phyloP scores from a whole-genome alignment of 352 stramenopile genomes.

The Thraustochytrium striatum region DNA sequence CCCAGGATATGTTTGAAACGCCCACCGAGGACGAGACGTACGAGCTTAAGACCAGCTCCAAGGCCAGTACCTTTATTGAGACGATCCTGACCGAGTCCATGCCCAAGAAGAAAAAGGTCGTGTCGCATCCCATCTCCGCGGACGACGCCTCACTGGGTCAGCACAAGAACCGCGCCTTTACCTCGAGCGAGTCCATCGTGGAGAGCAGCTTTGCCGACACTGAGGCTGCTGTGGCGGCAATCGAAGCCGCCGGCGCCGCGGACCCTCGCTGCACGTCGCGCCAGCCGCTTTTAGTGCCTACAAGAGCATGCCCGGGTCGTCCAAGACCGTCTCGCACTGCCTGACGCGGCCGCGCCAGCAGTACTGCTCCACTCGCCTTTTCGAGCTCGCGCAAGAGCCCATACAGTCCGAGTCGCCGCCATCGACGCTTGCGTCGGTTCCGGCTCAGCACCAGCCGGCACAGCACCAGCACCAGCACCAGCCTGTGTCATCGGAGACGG shows the following conservation, averaged over 20 bases:
- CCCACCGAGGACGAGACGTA: constrained; percentile 37
- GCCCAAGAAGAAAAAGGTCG: constrained; percentile 28
- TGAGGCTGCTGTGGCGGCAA: background rate
- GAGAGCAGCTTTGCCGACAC: background rate
- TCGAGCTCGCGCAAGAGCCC: background rate
- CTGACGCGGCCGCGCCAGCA: too few species aligned
- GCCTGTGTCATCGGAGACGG: too few species aligned
- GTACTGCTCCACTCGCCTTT: background rate
- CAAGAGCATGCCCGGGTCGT: too few species aligned
- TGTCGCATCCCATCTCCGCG: constrained; percentile 3
- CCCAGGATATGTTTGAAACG: constrained; percentile 31
- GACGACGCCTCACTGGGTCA: constrained; percentile 10
- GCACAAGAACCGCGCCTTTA: background rate
- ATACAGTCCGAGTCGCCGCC: background rate
- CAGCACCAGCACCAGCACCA: too few species aligned
- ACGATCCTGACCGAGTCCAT: constrained; percentile 15
- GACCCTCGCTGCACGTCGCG: too few species aligned
- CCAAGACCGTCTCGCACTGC: too few species aligned
- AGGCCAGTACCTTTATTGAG: constrained; percentile 28
- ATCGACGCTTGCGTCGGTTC: too few species aligned
- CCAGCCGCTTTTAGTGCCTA: too few species aligned
- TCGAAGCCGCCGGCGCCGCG: background rate
- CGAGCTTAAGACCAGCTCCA: constrained; percentile 44
- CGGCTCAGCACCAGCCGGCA: too few species aligned
- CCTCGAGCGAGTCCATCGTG: background rate